A percentile compares a stretch with the other conserved stretches of the same genome.
Conservation (phyloP, 805 yeast genomes). For the Pichia exigua region DNA sequence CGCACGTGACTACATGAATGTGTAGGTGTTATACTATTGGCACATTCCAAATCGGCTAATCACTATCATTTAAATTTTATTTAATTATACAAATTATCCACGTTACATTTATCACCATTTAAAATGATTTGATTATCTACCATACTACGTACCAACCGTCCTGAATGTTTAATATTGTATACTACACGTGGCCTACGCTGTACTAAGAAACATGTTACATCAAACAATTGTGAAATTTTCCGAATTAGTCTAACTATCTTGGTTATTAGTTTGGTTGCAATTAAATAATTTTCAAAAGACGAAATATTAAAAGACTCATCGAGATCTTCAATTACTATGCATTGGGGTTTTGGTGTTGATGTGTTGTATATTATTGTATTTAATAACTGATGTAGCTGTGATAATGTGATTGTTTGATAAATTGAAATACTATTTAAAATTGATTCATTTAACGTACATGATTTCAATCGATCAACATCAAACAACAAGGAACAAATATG, state of each 20-base stretch:
- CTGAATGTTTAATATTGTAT: conserved; percentile 19
- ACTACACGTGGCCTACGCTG: not conserved
- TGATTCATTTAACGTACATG: not conserved
- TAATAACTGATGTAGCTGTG: not conserved
- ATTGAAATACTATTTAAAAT: not conserved
- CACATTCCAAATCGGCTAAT: not conserved
- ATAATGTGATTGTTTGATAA: not conserved
- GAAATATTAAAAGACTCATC: conserved; percentile 22
- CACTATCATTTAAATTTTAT: not conserved
- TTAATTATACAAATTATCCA: not conserved
- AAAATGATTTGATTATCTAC: conserved; percentile 17
- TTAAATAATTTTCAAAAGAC: conserved; percentile 16
- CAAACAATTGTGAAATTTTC: conserved; percentile 15
- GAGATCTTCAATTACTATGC: conserved; percentile 23
- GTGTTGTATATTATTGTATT: not conserved
- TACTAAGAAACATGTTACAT: conserved; percentile 11
- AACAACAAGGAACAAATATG: conserved; percentile 6
- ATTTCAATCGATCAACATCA: conserved; percentile 4
- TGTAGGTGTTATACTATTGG: not conserved
- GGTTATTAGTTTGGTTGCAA: conserved; percentile 2
- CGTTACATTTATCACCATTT: not conserved
- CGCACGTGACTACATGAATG: not conserved
- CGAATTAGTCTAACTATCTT: conserved; percentile 14
- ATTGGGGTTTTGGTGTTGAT: not conserved
- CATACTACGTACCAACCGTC: conserved; percentile 14